These are phyloP conservation scores for Thinopyrum elongatum DNA, from an alignment of 176 grass and related monocot species.

Conservation along the genomic window DNA sequence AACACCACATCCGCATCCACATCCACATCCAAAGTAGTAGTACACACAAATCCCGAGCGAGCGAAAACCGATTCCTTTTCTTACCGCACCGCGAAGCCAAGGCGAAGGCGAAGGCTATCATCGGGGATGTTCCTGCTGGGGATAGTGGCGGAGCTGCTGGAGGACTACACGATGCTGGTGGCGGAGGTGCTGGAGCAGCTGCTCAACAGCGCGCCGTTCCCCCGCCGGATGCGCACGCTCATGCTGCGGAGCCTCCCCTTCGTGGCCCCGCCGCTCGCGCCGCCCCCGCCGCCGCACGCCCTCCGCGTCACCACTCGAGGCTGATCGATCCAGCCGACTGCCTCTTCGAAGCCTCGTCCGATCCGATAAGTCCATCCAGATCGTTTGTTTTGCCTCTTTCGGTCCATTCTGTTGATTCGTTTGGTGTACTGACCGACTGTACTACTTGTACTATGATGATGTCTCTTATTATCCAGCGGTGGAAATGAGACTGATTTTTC, in stretches of 20 bases:
- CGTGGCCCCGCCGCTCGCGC: constrained; percentile 40
- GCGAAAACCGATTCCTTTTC: background rate
- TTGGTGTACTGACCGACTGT: background rate
- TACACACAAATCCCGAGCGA: background rate
- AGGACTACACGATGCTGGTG: constrained; percentile 87
- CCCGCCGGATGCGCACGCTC: constrained; percentile 82
- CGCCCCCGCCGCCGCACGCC: constrained; percentile 59
- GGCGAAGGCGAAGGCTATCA: background rate
- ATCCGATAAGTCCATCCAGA: background rate
- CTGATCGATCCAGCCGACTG: background rate
- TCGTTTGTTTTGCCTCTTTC: background rate
- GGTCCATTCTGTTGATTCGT: background rate
- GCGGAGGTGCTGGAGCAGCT: constrained; percentile 77
- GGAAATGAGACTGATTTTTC: background rate
- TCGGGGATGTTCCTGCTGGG: constrained; percentile 69
- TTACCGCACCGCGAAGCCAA: background rate
- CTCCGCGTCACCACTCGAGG: constrained; percentile 46
- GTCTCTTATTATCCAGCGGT: background rate
- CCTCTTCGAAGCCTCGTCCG: background rate
- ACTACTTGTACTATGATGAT: background rate
- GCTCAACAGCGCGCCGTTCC: constrained; percentile 64
- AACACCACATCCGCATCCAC: background rate
- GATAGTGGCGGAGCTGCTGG: constrained; percentile 80
- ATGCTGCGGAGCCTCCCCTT: constrained; percentile 92
- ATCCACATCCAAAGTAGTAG: background rate